Base-by-base conservation (phyloP, 1,284 basidiomycete genomes). In the Irpex sp. region DNA sequence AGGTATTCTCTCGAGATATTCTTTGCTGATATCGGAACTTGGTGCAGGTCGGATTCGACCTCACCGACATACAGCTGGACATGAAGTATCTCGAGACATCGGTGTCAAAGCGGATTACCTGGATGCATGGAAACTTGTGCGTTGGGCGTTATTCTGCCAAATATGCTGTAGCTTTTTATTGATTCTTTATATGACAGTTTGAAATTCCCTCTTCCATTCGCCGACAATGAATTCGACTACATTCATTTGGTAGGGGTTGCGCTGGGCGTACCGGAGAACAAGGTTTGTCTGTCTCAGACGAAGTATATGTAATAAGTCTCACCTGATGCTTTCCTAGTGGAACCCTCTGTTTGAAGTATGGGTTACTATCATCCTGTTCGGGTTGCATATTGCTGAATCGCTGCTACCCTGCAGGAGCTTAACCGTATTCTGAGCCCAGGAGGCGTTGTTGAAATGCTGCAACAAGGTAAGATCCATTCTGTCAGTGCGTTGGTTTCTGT, bases 291-390 rank as follows among this genome's bases (percentile, higher is more conserved):
- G 35, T 51, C 58, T 50, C 50, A 37, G 31, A 33, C 6, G 31
- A 33, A 33, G 31, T 46, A 46, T 46, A 46, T n/a, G 43, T 46
- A 46, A 13, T 7, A 46, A 11, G 43, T 46, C 46, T 11, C 6
- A 58, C 37, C 19, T 33, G 13, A 55, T 35, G 21, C n/a, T 61
- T 13, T 37, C 51, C 19, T 62, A 89, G 88, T 90, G 88, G 88
- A 82, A 79, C n/a, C 76, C 79, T 43, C 69, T 90, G 8, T 86
- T 90, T 63, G 85, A 88, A 73, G 88, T 88, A 69, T 68, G 79
- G 31, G 31, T 6, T 33, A 33, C 31, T 33, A 33, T 33, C 31
- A 6, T 33, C 31, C 31, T 33, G 31, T 33, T 33, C 31, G 31
- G 31, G 31, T 33, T 33, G 31, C 31, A 33, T 33, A 33, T 33